Conservation (phyloP, 495 filamentous ascomycete species). For the Barbatosphaeria neglecta region DNA sequence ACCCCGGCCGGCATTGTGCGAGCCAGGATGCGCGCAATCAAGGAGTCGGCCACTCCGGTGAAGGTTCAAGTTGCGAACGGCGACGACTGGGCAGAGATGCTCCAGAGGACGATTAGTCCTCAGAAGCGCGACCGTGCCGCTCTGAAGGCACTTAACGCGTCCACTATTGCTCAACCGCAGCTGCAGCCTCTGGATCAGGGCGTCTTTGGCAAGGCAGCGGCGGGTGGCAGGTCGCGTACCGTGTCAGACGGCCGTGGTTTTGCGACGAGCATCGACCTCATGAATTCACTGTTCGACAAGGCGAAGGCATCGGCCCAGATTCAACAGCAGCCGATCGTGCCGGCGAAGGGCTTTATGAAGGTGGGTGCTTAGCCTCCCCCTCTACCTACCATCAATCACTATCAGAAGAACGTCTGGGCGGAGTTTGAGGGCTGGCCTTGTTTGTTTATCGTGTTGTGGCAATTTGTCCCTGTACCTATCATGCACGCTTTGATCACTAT, state of each 20-base stretch:
- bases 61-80: slow-evolving; percentile 45
- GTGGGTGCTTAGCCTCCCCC: slow-evolving; percentile 48
- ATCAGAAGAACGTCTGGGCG: slow-evolving; percentile 1
- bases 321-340: slow-evolving; percentile 17
- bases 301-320: slow-evolving; percentile 36
- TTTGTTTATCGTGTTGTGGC: slow-evolving; percentile 15
- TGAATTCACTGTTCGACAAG: slow-evolving; percentile 76
- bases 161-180: slow-evolving; percentile 16
- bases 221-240: slow-evolving; percentile 13
- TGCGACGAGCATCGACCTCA: slow-evolving; percentile 73
- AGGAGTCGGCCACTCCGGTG: slow-evolving; percentile 45
- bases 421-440: slow-evolving; percentile 11
- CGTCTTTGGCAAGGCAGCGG: neutral
- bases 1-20: slow-evolving; percentile 42
- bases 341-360: slow-evolving; percentile 33
- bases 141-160: slow-evolving; percentile 36
- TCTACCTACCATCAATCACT: slow-evolving; percentile 49
- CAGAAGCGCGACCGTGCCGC: slow-evolving; percentile 66
- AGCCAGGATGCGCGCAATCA: slow-evolving; percentile 43
- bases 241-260: slow-evolving; percentile 47
- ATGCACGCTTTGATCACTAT: neutral
- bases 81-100: slow-evolving; percentile 78
- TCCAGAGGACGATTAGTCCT: slow-evolving; percentile 85
- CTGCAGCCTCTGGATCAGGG: neutral
- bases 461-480: slow-evolving; percentile 19